These are phyloP conservation scores for Clavaria fumosa DNA, from an alignment of 768 basidiomycete species.

Conservation along the genomic window DNA sequence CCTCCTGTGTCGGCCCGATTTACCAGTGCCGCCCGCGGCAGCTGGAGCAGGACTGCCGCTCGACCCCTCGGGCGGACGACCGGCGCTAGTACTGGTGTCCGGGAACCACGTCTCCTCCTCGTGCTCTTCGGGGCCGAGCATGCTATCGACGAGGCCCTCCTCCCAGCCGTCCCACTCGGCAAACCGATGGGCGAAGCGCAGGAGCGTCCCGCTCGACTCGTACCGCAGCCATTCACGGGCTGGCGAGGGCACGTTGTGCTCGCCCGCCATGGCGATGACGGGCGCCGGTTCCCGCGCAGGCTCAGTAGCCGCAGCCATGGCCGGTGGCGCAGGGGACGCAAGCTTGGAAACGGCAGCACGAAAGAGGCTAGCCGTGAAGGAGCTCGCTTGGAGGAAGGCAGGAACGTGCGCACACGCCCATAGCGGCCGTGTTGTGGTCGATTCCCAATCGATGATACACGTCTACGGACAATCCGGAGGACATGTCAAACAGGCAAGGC, in stretches of 20 bases:
- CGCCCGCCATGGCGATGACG: no score
- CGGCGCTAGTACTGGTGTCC: constrained; percentile 17
- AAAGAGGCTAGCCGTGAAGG: constrained; percentile 59
- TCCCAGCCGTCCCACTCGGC: constrained; percentile 90
- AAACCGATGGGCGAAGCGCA: constrained; percentile 67
- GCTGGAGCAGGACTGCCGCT: constrained; percentile 3
- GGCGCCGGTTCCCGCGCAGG: no score
- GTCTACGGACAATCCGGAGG: constrained; percentile 36
- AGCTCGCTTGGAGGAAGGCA: constrained; percentile 62
- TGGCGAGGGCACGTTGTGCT: constrained; percentile 9
- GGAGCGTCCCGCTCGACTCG: constrained; percentile 45
- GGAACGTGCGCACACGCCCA: constrained; percentile 80
- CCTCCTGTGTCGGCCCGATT: constrained; percentile 14
- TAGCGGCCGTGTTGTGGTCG: constrained; percentile 73
- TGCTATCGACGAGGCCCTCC: constrained; percentile 62
- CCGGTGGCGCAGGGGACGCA: no score
- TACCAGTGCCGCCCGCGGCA: not conserved
- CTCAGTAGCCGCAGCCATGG: no score
- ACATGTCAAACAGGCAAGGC: constrained; percentile 6
- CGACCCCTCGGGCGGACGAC: constrained; percentile 9
- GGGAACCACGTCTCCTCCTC: constrained; percentile 65
- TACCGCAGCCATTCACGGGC: constrained; percentile 63
- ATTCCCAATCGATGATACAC: constrained; percentile 84
- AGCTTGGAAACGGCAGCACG: constrained; percentile 45
- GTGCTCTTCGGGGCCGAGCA: constrained; percentile 55